Evolutionary conservation across 164 flowering plant genomes (phyloP), one percentile per base, ranked within the genome.

Genomic region (Liriodendron chinense): DNA sequence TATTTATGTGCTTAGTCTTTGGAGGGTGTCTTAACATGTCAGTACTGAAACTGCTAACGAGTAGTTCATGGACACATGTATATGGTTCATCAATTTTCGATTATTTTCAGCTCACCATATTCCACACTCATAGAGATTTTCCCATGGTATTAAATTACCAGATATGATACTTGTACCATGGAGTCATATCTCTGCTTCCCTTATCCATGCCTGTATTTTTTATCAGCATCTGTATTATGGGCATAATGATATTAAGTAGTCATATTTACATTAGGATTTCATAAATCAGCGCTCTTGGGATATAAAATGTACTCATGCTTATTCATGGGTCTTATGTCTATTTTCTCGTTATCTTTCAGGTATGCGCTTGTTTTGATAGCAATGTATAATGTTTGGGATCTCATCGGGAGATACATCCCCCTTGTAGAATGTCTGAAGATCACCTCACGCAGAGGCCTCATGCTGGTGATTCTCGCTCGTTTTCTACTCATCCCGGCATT

Each of bases 331-430:
- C 43, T 56, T 21, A 50, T 9, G 1, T 72, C 13, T 43, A 34
- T 47, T 57, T 48, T 10, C 9, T 49, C 14, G 76, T 43, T 72
- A 22, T 57, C 14, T 67, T 70, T 72, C 82, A 91, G 94, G 96
- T 93, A 93, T 83, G 87, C 90, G 0, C 85, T 91, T 70, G 93
- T 94, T 64, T 75, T 94, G 61, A 81, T 92, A 74, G 96, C 97
- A 49, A 85, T 83, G 88, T 94, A 81, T 71, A 92, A 94, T 78
- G 86, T 82, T 24, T 80, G 82, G 74, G 98, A 94, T 83, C 87
- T 94, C 5, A 82, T 92, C 26, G 93, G 92, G 67, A 83, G 94
- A 78, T 90, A 87, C 78, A 76, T 85, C 61, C 97, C 97, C 1
- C 83, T 92, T 16, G 2, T 88, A 25, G 74, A 89, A 70, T 49